A percentile compares a stretch with the other conserved stretches of the same genome.
Evolutionary conservation across 2,329 filamentous ascomycete genomes (phyloP).

Genomic region (Fusarium pseudoanthophilum): DNA sequence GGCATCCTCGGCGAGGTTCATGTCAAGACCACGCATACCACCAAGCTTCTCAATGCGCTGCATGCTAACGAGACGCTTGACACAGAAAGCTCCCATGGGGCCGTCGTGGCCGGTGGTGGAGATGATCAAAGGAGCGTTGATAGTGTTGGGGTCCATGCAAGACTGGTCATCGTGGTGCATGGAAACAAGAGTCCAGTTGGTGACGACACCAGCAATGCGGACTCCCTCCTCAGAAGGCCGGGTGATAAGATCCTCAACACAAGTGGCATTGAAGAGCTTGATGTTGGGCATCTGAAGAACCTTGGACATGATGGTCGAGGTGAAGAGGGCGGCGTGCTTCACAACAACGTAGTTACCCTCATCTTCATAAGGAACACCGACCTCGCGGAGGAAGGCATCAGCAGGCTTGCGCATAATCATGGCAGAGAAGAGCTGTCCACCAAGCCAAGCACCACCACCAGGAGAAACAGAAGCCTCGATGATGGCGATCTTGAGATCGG

Average conservation of each 20-base stretch:
- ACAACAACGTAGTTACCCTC: conserved; percentile 91
- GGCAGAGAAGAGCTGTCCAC: conserved; percentile 92
- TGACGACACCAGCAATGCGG: conserved; percentile 88
- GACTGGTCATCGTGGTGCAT: conserved; percentile 90
- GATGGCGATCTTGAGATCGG: conserved; percentile 91
- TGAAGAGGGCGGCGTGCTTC: conserved; percentile 94
- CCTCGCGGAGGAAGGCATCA: conserved; percentile 81
- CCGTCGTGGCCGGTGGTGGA: conserved; percentile 92
- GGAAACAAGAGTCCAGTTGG: conserved; percentile 93
- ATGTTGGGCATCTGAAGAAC: conserved; percentile 89
- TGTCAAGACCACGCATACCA: conserved; percentile 93
- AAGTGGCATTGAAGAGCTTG: conserved; percentile 95
- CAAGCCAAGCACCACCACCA: conserved; percentile 90
- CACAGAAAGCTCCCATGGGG: conserved; percentile 89
- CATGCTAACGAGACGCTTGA: conserved; percentile 93
- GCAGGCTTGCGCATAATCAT: conserved; percentile 97
- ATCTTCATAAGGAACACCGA: conserved; percentile 88
- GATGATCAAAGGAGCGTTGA: conserved; percentile 90
- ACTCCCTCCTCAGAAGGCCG: conserved; percentile 68
- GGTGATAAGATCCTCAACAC: conserved; percentile 92
- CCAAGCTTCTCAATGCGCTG: conserved; percentile 83
- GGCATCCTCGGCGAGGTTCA: conserved; percentile 90
- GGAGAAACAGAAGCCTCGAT: conserved; percentile 89
- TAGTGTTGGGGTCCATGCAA: conserved; percentile 98
- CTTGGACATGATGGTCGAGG: conserved; percentile 84